A percentile compares a stretch with the other conserved stretches of the same genome.
phyloP scores from a whole-genome alignment of 2,329 filamentous ascomycete species.

The Colletotrichum orbiculare region DNA sequence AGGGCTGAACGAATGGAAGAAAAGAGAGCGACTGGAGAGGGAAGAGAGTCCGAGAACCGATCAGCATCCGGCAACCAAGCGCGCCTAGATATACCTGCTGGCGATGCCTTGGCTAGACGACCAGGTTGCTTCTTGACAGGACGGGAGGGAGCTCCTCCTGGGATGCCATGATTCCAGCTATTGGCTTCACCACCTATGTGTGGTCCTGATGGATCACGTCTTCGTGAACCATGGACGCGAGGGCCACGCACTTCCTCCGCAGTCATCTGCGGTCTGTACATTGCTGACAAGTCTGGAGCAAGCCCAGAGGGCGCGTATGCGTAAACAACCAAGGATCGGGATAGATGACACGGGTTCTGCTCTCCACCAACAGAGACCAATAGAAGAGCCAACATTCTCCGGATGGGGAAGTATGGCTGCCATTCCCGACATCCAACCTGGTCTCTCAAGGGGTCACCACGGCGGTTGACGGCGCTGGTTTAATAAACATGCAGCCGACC shows the following conservation, averaged over 20 bases:
- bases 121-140: too few relatives aligned
- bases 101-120: too few relatives aligned
- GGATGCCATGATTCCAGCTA: too few relatives aligned
- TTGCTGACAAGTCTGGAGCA: too few relatives aligned
- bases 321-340: slow-evolving; percentile 22
- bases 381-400: slow-evolving; percentile 21
- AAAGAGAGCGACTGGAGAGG: slow-evolving; percentile 19
- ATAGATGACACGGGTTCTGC: slow-evolving; percentile 23
- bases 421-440: slow-evolving; percentile 6
- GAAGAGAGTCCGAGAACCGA: slow-evolving; percentile 2
- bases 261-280: too few relatives aligned
- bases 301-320: slow-evolving; percentile 20
- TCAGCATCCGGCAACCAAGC: background rate
- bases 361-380: slow-evolving; percentile 19
- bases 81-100: slow-evolving; percentile 17
- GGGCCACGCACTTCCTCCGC: too few relatives aligned
- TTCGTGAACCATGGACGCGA: too few relatives aligned
- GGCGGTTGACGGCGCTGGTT: slow-evolving; percentile 24
- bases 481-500: slow-evolving; percentile 29
- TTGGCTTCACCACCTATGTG: too few relatives aligned
- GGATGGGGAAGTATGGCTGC: slow-evolving; percentile 20
- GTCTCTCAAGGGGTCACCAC: background rate
- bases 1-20: slow-evolving; percentile 20
- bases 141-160: too few relatives aligned
- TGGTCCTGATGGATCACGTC: too few relatives aligned